phyloP scores from a whole-genome alignment of 2,329 filamentous ascomycete species.

The Scedosporium dehoogii region DNA sequence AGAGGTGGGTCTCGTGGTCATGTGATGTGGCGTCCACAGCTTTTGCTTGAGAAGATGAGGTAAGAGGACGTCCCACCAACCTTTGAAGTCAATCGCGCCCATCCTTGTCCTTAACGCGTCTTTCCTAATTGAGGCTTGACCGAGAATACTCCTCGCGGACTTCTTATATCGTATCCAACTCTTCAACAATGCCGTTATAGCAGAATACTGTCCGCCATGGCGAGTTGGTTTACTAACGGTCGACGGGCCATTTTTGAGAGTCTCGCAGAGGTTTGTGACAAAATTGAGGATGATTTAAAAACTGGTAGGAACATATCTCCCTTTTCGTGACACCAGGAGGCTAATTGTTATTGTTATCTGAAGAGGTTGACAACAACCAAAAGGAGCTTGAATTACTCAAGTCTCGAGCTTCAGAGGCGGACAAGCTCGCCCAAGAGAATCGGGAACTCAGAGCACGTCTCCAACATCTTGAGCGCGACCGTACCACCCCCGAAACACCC shows the following conservation, averaged over 20 bases:
- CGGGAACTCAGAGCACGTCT: conserved; percentile 24
- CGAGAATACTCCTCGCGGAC: background rate
- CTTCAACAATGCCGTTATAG: background rate
- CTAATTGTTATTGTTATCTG: conserved; percentile 18
- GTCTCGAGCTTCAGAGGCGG: conserved; percentile 19
- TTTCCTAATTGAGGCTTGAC: background rate
- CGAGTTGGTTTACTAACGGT: conserved; percentile 28
- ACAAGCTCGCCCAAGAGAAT: conserved; percentile 32
- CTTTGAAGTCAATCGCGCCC: too few relatives aligned
- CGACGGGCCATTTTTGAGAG: conserved; percentile 29
- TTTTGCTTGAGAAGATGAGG: too few relatives aligned
- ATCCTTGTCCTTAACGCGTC: background rate
- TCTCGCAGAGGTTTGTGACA: conserved; percentile 26
- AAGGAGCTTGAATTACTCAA: conserved; percentile 25
- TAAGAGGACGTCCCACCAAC: too few relatives aligned
- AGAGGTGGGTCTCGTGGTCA: background rate
- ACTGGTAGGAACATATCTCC: conserved; percentile 24
- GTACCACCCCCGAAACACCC: background rate
- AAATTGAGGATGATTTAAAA: conserved; percentile 26
- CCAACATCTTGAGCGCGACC: background rate
- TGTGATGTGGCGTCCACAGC: background rate
- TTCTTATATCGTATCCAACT: background rate
- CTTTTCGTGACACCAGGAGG: too few relatives aligned
- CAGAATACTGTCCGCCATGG: conserved; percentile 18
- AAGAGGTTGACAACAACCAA: conserved; percentile 8